phyloP scores from a whole-genome alignment of 2,329 filamentous ascomycete species.

The Aureobasidium subglaciale region DNA sequence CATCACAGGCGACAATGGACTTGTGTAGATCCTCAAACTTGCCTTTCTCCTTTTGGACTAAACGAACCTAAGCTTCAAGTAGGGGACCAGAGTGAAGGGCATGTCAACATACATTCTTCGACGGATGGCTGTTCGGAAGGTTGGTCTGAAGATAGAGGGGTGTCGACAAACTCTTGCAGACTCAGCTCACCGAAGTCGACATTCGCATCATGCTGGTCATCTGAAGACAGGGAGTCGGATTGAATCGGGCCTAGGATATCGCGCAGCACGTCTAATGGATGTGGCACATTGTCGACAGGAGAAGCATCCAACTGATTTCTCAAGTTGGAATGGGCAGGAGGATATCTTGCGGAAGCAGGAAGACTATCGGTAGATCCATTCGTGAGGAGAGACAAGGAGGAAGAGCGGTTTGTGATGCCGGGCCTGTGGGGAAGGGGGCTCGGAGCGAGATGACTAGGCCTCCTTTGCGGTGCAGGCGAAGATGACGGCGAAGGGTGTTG shows the following conservation, averaged over 20 bases:
- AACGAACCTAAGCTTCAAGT: conserved; percentile 13
- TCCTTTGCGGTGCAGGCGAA: conserved; percentile 63
- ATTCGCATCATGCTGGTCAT: neutral
- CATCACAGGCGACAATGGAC: conserved; percentile 83
- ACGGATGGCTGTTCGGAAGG: conserved; percentile 36
- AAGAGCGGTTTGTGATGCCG: conserved; percentile 62
- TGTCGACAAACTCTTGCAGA: conserved; percentile 60
- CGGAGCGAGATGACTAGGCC: conserved; percentile 61
- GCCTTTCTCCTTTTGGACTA: conserved; percentile 62
- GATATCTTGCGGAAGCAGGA: conserved; percentile 54
- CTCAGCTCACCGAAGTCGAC: conserved; percentile 69
- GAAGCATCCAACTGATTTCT: conserved; percentile 49
- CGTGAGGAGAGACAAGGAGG: conserved; percentile 65
- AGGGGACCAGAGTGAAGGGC: neutral
- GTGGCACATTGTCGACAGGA: conserved; percentile 50
- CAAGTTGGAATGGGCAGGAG: conserved; percentile 58
- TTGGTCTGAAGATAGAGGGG: conserved; percentile 21
- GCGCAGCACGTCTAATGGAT: conserved; percentile 66
- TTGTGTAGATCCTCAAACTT: conserved; percentile 86
- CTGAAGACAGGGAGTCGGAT: neutral
- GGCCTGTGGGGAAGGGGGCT: conserved; percentile 62
- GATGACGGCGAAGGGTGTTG: conserved; percentile 59
- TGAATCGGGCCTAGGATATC: conserved; percentile 43
- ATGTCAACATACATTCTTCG: conserved; percentile 34
- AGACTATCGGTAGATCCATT: conserved; percentile 73